These are phyloP conservation scores for Solanum sejunctum DNA, from an alignment of 257 asterid species.

Conservation along the genomic window DNA sequence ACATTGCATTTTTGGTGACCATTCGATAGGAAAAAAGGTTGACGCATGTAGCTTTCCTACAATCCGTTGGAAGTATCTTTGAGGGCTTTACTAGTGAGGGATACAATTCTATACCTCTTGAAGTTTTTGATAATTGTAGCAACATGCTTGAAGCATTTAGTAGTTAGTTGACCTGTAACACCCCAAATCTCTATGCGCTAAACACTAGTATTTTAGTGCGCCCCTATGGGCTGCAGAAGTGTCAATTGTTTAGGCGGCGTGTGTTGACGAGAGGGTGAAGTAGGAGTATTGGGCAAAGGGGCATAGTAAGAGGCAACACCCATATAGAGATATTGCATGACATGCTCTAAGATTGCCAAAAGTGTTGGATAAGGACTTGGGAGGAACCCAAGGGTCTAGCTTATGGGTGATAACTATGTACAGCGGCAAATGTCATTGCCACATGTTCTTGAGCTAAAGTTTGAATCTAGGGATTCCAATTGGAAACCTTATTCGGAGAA, in stretches of 20 bases:
- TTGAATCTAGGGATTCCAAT: background rate
- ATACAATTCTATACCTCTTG: background rate
- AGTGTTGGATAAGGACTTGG: background rate
- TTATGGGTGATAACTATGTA: background rate
- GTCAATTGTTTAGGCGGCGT: background rate
- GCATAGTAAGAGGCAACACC: background rate
- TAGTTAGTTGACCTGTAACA: background rate
- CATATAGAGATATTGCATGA: background rate
- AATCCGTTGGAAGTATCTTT: background rate
- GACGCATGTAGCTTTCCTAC: background rate
- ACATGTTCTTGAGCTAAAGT: background rate
- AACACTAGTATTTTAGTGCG: background rate
- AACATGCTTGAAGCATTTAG: background rate
- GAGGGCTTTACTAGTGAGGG: background rate
- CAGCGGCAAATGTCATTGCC: background rate
- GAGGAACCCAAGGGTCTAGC: background rate
- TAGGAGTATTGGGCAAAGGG: background rate
- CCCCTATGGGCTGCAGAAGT: background rate
- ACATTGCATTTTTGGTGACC: background rate
- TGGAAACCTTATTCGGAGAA: background rate
- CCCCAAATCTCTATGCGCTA: background rate
- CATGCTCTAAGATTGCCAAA: background rate
- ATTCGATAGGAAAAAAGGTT: background rate
- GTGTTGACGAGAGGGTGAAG: background rate
- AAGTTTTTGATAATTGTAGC: background rate